Evolutionary conservation across 1,139 yeast genomes (phyloP).

Genomic region (Insectozyma bohioensis): DNA sequence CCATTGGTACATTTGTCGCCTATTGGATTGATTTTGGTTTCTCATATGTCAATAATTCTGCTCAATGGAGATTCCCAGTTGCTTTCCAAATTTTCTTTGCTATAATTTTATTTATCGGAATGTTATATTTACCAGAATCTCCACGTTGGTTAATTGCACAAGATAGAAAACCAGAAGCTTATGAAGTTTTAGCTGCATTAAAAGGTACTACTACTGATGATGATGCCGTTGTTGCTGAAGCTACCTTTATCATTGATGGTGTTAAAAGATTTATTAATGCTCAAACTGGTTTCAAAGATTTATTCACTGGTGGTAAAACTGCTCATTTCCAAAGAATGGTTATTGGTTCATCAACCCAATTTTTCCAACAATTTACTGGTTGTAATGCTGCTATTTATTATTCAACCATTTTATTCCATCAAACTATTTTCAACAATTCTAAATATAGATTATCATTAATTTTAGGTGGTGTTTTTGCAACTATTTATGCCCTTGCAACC

Average conservation of each 20-base stretch:
- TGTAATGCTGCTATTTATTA: slow-evolving; percentile 71
- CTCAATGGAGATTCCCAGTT: slow-evolving; percentile 50
- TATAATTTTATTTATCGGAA: slow-evolving; percentile 32
- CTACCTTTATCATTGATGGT: slow-evolving; percentile 41
- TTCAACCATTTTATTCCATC: slow-evolving; percentile 63
- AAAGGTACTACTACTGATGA: slow-evolving; percentile 39
- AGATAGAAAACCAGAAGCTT: slow-evolving; percentile 52
- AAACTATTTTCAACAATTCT: slow-evolving; percentile 41
- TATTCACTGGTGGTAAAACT: slow-evolving; percentile 58
- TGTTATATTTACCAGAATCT: slow-evolving; percentile 57
- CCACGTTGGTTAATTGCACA: slow-evolving; percentile 71
- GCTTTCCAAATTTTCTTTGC: slow-evolving; percentile 49
- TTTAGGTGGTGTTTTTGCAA: slow-evolving; percentile 64
- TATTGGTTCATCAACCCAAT: slow-evolving; percentile 60
- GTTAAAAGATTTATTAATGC: slow-evolving; percentile 38
- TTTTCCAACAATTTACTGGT: slow-evolving; percentile 61
- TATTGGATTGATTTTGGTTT: slow-evolving; percentile 80
- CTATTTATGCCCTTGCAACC: slow-evolving; percentile 61
- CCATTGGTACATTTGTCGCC: slow-evolving; percentile 69
- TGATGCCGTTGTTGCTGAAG: slow-evolving; percentile 46
- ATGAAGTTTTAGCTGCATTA: slow-evolving; percentile 39
- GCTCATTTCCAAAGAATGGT: slow-evolving; percentile 56
- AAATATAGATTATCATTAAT: slow-evolving; percentile 53
- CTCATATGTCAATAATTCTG: slow-evolving; percentile 52
- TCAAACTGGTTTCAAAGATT: slow-evolving; percentile 46